Base-by-base conservation (phyloP, 1,139 yeast genomes). In the Sugiyamaella xylanicola region DNA sequence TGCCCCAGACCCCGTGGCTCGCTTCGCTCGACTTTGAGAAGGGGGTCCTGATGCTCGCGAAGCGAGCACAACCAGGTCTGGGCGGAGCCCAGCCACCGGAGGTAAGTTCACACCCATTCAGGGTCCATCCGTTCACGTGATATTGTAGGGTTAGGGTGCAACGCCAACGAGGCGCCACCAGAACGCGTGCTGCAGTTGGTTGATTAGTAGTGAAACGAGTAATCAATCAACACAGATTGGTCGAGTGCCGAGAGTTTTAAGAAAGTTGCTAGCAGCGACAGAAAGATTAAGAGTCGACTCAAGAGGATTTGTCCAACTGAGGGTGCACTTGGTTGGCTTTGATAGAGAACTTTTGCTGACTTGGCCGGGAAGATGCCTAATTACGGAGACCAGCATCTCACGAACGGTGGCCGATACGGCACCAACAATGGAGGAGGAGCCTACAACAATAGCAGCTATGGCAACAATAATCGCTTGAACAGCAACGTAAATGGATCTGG, bases 371-470 rank as follows among this genome's bases (percentile, higher is more conserved):
- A 16, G 37, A 48, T 48, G 51, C 51, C 51, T 22, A 25, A 39
- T 17, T 40, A 39, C 21, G 51, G 51, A 13, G 51, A 48, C 37
- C 51, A 48, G 45, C 51, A 48, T 27, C 45, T 21, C 20, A 25
- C 41, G 15, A n/a, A 4, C 21, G 42, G 42, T 7, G 11, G 21
- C 16, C 20, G 42, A 8, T 16, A 39, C 15, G 22, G 22, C 22
- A 16, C 20, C 22, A 16, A 8, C 21, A 16, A n/a, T 7, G 42
- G 22, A 25, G 21, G 17, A 20, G 43, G 43, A 9, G 21, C 22
- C 25, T 20, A 44, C 29, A 15, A 20, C 35, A 43, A 43, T 43
- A 9, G n/a, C 4, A 9, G 19, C 20, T 16, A 17, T 16, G 39
- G 48, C 39, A 20, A 32, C 21, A 36, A 11, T 19, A 35, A 32